phyloP scores from a whole-genome alignment of 768 basidiomycete genomes.

The Macrolepiota albuminosa region DNA sequence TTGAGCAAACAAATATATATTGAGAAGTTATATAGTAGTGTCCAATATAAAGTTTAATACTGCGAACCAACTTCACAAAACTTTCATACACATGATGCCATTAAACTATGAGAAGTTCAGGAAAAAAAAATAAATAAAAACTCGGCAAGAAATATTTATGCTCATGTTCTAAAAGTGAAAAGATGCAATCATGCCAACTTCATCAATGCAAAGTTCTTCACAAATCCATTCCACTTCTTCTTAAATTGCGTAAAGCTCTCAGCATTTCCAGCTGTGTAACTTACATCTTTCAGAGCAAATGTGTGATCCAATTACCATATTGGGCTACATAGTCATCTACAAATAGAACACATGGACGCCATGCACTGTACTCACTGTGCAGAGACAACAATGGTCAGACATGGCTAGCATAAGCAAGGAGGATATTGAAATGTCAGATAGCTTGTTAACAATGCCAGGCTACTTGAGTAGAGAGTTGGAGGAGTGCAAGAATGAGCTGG shows the following conservation, averaged over 20 bases:
- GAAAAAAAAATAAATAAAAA: neutral
- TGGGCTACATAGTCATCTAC: no score
- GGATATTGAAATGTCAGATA: no score
- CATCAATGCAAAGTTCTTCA: conserved; percentile 28
- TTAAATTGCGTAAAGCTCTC: conserved; percentile 36
- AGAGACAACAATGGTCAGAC: no score
- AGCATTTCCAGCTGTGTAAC: conserved; percentile 30
- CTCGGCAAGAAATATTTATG: conserved; percentile 15
- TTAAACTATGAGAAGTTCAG: neutral
- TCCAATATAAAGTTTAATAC: neutral
- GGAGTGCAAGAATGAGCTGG: no score
- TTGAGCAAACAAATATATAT: neutral
- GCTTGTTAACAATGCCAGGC: no score
- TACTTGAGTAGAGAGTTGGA: no score
- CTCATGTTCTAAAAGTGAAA: conserved; percentile 40
- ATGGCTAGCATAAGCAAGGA: no score
- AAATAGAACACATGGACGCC: no score
- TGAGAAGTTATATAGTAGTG: no score
- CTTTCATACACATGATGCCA: neutral
- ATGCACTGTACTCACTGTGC: no score
- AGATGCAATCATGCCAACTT: conserved; percentile 30
- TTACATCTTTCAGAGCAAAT: conserved; percentile 38
- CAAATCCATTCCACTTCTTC: conserved; percentile 28
- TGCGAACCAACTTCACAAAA: neutral
- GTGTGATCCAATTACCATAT: no score